Evolutionary conservation across 1,284 basidiomycete genomes (phyloP), one percentile per base, ranked within the genome.

Genomic region (Stygiomarasmius scandens): DNA sequence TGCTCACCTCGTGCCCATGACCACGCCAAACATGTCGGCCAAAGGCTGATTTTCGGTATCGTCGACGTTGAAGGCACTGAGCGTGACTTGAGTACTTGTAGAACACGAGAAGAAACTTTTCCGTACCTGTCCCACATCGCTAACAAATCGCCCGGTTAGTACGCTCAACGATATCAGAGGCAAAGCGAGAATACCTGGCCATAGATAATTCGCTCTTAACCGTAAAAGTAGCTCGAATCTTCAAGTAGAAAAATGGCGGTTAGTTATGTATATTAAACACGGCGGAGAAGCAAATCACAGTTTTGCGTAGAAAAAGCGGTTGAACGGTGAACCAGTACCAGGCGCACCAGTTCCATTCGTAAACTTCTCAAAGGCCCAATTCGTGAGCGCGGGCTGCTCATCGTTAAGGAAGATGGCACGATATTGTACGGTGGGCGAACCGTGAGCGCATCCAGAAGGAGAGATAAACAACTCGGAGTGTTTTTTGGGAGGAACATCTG

Each of bases 331-430:
- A 34, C 73, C 74, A 1, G 78, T 73, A 29, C 77, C 63, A 2
- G 75, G 54, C 9, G 80, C 74, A 81, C 54, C 57, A 29, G 57
- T 53, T 6, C 46, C 48, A 20, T 58, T 58, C 3, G 52, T 58
- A 23, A 51, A 58, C 29, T 58, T 58, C 20, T 58, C 55, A 2
- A 41, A 29, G 68, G 74, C 74, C 74, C 74, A 76, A 61, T 74
- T 74, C 47, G 44, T 73, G 59, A 24, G 52, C 14, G 71, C 71
- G 11, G 74, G 73, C 56, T 73, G 71, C 51, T 87, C 86, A 60
- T 89, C 85, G 62, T 88, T 88, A 51, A 88, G 64, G 69, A 87
- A 87, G 53, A 87, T 83, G 27, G 81, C 88, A 36, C 88, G 81
- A 63, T 87, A 90, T 66, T 90, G 86, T 56, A 91, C 86, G 1